Base-by-base conservation (phyloP, 2,329 filamentous ascomycete genomes). In the Aspergillus tamarii region DNA sequence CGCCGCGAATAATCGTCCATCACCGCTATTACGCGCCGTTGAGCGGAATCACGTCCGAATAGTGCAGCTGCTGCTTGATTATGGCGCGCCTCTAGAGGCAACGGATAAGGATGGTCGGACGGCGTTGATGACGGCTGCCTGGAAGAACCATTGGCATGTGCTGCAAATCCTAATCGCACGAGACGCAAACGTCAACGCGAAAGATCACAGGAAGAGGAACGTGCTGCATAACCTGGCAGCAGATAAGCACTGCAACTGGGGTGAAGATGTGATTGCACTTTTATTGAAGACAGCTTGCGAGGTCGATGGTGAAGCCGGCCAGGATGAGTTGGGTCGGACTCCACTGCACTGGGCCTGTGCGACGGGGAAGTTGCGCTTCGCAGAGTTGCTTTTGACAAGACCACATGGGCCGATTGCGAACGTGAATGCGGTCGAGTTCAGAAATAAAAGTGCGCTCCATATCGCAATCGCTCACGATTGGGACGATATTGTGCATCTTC, bases 261-360 rank as follows among this genome's bases (percentile, higher is more conserved):
- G 79, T 1, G 73, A 80, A 34, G 78, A 82, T 63, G 78, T 83
- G 21, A 76, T 84, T 21, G 71, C 74, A 19, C 61, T 81, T 57
- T 64, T 84, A 43, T 65, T 84, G 54, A 67, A 71, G 23, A 78
- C 77, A 5, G 71, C 75, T 26, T 79, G 80, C 63, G 68, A 73
- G 12, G 71, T 84, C 34, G 80, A 83, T 65, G 80, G 77, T 8
- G 68, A 69, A 4, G 71, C 72, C 1, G 79, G 77, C 0, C 74
- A 76, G 32, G 82, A 84, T 69, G 77, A 78, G 58, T 71, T 83
- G 26, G 82, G 82, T 11, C 80, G 86, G 14, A 85, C 84, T 34
- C 83, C 86, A 3, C 72, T 88, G 48, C 81, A 87, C 64, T 88
- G 85, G 85, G 85, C 86, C 1, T 86, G 84, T 41, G 85, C 83